Base-by-base conservation (phyloP, 352 stramenopile species). In the Pythium vanterpoolii region DNA sequence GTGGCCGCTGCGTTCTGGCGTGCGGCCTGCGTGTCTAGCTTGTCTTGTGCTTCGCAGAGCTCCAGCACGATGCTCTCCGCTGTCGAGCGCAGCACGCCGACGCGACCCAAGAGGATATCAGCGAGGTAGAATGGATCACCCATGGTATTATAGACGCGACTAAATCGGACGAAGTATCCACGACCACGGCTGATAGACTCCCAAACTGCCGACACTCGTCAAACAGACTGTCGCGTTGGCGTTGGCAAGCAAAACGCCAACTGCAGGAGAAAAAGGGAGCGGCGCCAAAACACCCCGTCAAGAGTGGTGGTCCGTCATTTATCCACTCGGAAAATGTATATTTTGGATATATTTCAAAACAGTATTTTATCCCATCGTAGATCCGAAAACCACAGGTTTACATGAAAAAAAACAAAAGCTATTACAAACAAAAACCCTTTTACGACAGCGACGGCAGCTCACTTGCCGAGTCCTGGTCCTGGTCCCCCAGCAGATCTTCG, bases 111-210 rank as follows among this genome's bases (percentile, higher is more conserved):
- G 28, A 95, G 65, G 68, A 95, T 95, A 60, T 95, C 85, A 8
- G 85, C 85, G 30, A 95, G 71, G 57, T 92, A 92, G 71, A 95
- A 92, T 56, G 85, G 85, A 57, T 95, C 85, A 68, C 85, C 91
- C 85, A 95, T 95, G 36, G 16, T 42, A n/a, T n/a, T n/a, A n/a
- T n/a, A 16, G 42, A 24, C 28, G 44, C 19, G 34, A 38, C 46
- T 45, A 56, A 56, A 24, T 21, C 16, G 13, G 21, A 33, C 11
- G 30, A 24, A 26, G 30, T 55, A 44, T 60, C 52, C 52, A 42
- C 44, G 28, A 49, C 43, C 63, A 19, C 42, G 52, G 19, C 42
- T 8, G 16, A n/a, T 23, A 8, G 33, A 31, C 54, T 61, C 39
- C 36, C 43, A 13, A 26, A 23, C 31, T 11, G 6, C 26, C 28